Base-by-base conservation (phyloP, 2,329 filamentous ascomycete genomes). In the Aspergillus fijiensis region DNA sequence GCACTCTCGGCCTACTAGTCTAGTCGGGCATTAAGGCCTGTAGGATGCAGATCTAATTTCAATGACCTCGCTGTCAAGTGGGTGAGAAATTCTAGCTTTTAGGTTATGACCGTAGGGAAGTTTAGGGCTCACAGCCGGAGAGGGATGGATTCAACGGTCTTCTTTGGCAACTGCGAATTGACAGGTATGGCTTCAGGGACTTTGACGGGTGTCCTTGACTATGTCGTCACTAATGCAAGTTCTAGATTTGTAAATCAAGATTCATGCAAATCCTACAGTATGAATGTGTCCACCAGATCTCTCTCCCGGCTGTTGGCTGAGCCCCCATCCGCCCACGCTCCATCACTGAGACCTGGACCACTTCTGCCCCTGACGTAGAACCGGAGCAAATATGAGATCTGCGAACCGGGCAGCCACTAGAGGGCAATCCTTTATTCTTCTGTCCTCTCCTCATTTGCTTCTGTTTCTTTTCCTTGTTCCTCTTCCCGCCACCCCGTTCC, bases 301-400 rank as follows among this genome's bases (percentile, higher is more conserved):
- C 52, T 55, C 25, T 29, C 27, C 52, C 52, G 52, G 45, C 62
- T 54, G 56, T 55, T 31, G 35, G 58, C 58, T 23, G 23, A 5
- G 23, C 23, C 23, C 23, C 23, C 23, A 57, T 58, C 42, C 49
- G 61, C 58, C 23, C 23, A 50, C 42, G 39, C 61, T 64, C 60
- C 57, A 59, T 60, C 51, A 52, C 54, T 31, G 58, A 55, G 47
- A 60, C 53, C 58, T 57, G 62, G 54, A 48, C 60, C 62, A 65
- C 60, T 60, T 59, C 29, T 33, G 49, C 50, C 60, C 63, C 64
- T 60, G 60, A 60, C 48, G 33, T 47, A 65, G 58, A 56, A 29
- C 61, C 62, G 58, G 61, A 60, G 60, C 63, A 59, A 56, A 58
- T 60, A 56, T 60, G 23, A 56, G 65, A 67, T 67, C 65, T 65